Conservation (phyloP, 2,329 filamentous ascomycete genomes). For the Fusarium anguioides region DNA sequence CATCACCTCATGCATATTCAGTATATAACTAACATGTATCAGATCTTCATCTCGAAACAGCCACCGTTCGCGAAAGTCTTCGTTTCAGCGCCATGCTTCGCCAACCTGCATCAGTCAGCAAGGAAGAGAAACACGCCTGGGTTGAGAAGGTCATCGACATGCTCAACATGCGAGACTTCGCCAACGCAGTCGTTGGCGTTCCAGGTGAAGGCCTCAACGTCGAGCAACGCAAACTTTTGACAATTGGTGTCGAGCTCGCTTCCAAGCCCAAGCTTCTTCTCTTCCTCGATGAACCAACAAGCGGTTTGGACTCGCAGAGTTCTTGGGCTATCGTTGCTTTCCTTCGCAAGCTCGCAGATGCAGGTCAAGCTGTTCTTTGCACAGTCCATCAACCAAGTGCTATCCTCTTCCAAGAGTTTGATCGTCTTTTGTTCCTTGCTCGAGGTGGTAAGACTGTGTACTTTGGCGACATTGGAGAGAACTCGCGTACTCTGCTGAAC, state of each 20-base stretch:
- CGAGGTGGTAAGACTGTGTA: conserved; percentile 75
- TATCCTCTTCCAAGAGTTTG: conserved; percentile 66
- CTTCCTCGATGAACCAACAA: conserved; percentile 71
- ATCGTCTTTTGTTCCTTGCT: conserved; percentile 72
- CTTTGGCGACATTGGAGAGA: conserved; percentile 73
- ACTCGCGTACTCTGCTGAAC: conserved; percentile 65
- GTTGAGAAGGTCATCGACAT: conserved; percentile 74
- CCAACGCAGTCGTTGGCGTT: conserved; percentile 72
- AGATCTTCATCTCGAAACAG: conserved; percentile 67
- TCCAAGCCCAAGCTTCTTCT: conserved; percentile 68
- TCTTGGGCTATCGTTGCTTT: conserved; percentile 73
- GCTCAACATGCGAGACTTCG: conserved; percentile 74
- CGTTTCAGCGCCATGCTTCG: conserved; percentile 67
- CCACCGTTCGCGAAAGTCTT: conserved; percentile 66
- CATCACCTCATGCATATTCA: rapidly evolving
- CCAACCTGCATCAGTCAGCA: conserved; percentile 65
- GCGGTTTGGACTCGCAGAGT: conserved; percentile 71
- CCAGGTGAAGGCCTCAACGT: conserved; percentile 71
- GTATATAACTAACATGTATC: not conserved
- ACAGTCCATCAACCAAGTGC: conserved; percentile 67
- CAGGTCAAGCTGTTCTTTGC: conserved; percentile 64
- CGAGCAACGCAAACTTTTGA: conserved; percentile 70
- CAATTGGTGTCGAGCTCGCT: conserved; percentile 69
- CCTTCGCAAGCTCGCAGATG: conserved; percentile 68
- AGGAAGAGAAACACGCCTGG: conserved; percentile 68